Conservation (phyloP, 768 basidiomycete species). For the Hericium coralloides region DNA sequence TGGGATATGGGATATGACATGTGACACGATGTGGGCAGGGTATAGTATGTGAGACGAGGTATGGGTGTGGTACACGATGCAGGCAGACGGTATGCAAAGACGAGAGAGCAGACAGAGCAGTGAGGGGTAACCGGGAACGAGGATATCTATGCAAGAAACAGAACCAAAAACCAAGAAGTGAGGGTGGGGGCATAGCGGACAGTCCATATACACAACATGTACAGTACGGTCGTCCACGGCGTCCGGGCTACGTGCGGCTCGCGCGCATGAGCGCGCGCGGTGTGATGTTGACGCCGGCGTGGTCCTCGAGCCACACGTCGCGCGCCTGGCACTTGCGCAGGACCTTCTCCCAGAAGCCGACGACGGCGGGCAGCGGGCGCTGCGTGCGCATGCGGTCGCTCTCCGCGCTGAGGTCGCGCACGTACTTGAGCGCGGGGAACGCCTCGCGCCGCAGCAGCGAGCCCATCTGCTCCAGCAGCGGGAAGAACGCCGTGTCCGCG, state of each 20-base stretch:
- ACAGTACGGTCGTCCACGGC: not conserved
- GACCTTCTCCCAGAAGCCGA: slow-evolving; percentile 32
- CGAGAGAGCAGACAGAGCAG: not conserved
- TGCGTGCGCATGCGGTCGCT: slow-evolving; percentile 46
- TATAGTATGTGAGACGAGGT: not conserved
- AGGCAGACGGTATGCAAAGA: not conserved
- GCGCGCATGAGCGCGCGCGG: slow-evolving; percentile 32
- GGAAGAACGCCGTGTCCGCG: slow-evolving; percentile 47
- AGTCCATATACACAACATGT: not conserved
- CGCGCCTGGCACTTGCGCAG: slow-evolving; percentile 40
- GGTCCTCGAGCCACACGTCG: slow-evolving; percentile 60
- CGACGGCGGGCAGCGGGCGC: slow-evolving; percentile 25
- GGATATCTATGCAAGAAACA: not conserved
- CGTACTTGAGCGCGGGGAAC: slow-evolving; percentile 51
- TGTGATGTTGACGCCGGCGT: slow-evolving; percentile 49
- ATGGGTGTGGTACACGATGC: not conserved
- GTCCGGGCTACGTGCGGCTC: not conserved
- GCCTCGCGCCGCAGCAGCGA: slow-evolving; percentile 47
- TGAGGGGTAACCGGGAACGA: not conserved
- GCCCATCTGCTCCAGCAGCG: slow-evolving; percentile 55
- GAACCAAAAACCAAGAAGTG: not conserved
- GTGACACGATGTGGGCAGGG: no score
- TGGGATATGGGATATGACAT: not conserved
- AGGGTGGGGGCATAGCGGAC: no score
- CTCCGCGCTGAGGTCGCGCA: slow-evolving; percentile 56